These are phyloP conservation scores for Paxillus ammoniavirescens DNA, from an alignment of 768 basidiomycete species.

Conservation along the genomic window DNA sequence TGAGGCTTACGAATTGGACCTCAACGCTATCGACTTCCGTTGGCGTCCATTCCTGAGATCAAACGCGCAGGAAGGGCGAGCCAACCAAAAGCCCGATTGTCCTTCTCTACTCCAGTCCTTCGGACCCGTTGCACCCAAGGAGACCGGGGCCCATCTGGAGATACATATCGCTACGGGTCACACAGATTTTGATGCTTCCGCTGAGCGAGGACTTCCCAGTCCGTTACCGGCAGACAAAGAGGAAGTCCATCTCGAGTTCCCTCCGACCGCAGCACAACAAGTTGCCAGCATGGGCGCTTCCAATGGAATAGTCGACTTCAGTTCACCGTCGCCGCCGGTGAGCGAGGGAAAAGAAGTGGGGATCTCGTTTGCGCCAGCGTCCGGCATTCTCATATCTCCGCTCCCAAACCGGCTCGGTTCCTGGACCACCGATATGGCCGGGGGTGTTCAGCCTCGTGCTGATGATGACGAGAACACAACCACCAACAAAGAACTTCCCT, in stretches of 20 bases:
- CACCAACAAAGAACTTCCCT: not conserved
- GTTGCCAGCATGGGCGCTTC: not conserved
- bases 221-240: constrained; percentile 6
- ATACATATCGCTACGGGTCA: constrained; percentile 12
- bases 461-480: constrained; percentile 15
- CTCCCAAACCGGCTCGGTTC: constrained; percentile 13
- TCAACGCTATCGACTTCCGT: constrained; percentile 47
- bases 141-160: constrained; percentile 15
- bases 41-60: constrained; percentile 52
- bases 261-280: not conserved
- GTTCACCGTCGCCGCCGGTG: constrained; percentile 5
- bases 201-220: constrained; percentile 7
- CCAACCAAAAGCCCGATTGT: not conserved
- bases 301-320: not conserved
- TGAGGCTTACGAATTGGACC: constrained; percentile 37
- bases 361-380: constrained; percentile 19
- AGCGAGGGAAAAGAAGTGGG: constrained; percentile 12
- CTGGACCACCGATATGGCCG: not conserved
- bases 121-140: constrained; percentile 5
- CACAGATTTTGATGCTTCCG: constrained; percentile 5
- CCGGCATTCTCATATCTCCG: constrained; percentile 30
- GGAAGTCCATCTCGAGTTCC: constrained; percentile 5
- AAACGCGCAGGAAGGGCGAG: constrained; percentile 9
- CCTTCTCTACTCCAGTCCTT: constrained; percentile 1
- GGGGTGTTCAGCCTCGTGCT: constrained; percentile 12